Evolutionary conservation across 2,329 filamentous ascomycete species (phyloP).

Genomic region (Aspergillus hortae): DNA sequence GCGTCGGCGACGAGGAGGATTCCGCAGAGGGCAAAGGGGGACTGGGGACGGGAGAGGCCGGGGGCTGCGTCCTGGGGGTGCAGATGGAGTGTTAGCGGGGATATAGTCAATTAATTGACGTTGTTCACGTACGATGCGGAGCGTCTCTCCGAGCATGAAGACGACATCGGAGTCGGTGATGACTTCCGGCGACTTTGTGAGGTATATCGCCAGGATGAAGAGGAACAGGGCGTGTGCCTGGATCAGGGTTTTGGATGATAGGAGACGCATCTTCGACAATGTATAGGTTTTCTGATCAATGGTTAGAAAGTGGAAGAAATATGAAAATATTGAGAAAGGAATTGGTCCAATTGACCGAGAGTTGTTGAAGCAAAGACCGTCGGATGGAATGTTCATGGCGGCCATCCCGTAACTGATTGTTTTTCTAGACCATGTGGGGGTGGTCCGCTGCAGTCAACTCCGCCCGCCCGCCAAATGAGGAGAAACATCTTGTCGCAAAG

Average conservation of each 20-base stretch:
- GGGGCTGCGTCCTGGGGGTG: conserved; percentile 49
- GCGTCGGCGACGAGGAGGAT: conserved; percentile 68
- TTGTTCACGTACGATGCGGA: conserved; percentile 63
- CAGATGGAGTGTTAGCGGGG: conserved; percentile 6
- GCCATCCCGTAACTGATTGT: neutral
- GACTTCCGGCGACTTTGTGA: conserved; percentile 68
- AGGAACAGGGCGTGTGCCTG: conserved; percentile 80
- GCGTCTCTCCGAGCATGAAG: conserved; percentile 75
- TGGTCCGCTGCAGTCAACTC: conserved; percentile 13
- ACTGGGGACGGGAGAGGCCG: conserved; percentile 64
- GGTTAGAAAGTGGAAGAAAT: neutral
- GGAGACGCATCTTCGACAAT: conserved; percentile 64
- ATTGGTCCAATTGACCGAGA: too few relatives aligned
- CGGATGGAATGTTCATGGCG: neutral
- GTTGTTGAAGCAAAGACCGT: too few relatives aligned
- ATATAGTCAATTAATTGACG: neutral
- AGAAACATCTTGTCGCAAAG: neutral
- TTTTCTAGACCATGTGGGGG: conserved; percentile 22
- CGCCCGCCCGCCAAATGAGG: conserved; percentile 14
- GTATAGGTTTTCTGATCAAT: neutral
- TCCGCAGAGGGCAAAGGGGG: conserved; percentile 64
- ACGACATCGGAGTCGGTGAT: conserved; percentile 79
- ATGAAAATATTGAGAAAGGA: too few relatives aligned
- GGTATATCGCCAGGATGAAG: conserved; percentile 76
- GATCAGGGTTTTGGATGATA: conserved; percentile 77